Base-by-base conservation (phyloP, 2,329 filamentous ascomycete species). In the Aspergillus persii region DNA sequence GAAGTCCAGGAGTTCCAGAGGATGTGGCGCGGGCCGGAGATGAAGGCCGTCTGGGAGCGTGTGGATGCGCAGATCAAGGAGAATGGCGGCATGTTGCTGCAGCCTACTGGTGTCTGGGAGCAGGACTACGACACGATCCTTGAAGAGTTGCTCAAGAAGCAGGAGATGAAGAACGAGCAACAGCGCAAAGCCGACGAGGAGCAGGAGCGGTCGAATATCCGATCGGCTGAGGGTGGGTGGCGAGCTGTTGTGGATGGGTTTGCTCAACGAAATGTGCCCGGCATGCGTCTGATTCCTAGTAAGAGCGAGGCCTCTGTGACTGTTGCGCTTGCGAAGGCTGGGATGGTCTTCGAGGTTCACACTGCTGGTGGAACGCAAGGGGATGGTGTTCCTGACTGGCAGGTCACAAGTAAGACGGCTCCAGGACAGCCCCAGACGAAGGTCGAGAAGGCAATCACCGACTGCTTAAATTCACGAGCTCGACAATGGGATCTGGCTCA, bases 401-500 rank as follows among this genome's bases (percentile, higher is more conserved):
- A 68, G 39, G 76, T 79, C 7, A 63, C 66, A 15, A 69, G 63
- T 49, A 68, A 69, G 53, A 54, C 65, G 12, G 56, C 62, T 1
- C 57, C 66, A 8, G 69, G 68, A 23, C 67, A 69, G 26, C 48
- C 69, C 12, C 53, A 59, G 2, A 72, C 72, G 2, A 76, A 74
- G 52, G 62, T 79, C 12, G 74, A 77, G 57, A 57, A 48, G 12
- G 68, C 70, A 1, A 71, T 79, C 26, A 57, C 71, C 9, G 68
- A 70, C 31, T 76, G 72, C 56, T 60, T 78, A 46, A 73, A 74
- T 53, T 68, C 69, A 2, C 70, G 74, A 26, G 58, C 68, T 4
- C 68, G 74, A 46, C 76, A 75, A 58, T 77, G 74, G 75, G 72
- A 76, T 64, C 72, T 77, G 29, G 62, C 62, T 41, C 78, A 75